phyloP scores from a whole-genome alignment of 2,329 filamentous ascomycete species.

The Coniella lustricola region DNA sequence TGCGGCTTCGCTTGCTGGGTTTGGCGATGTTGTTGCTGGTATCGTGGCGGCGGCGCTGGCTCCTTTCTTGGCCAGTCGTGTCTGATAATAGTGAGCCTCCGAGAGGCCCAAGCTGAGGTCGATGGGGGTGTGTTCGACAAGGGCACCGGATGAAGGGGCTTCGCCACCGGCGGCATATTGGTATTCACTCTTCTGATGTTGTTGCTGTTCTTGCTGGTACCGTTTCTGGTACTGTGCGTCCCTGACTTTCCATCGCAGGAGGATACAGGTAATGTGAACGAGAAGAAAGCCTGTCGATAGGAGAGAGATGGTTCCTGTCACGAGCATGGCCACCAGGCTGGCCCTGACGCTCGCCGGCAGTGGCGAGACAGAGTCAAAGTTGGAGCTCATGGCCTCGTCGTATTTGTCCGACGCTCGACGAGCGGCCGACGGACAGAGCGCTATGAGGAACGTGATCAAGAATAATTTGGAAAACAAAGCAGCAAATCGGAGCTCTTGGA shows the following conservation, averaged over 20 bases:
- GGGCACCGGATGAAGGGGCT: no score
- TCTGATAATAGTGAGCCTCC: constrained; percentile 20
- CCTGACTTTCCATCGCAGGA: constrained; percentile 23
- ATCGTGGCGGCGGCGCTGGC: background rate
- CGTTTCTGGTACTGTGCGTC: constrained; percentile 4
- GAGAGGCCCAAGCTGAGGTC: constrained; percentile 24
- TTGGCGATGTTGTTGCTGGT: background rate
- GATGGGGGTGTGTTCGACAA: background rate
- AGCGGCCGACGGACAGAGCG: no score
- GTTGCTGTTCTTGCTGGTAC: background rate
- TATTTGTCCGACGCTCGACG: no score
- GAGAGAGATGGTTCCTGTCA: constrained; percentile 22
- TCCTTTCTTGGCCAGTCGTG: constrained; percentile 1
- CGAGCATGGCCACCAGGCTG: constrained; percentile 20
- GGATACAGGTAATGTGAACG: constrained; percentile 24
- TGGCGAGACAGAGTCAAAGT: constrained; percentile 17
- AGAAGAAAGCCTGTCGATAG: constrained; percentile 20
- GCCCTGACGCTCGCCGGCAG: constrained; percentile 20
- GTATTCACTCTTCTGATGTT: no score
- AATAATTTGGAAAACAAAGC: no score
- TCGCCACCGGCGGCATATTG: no score
- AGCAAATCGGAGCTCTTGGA: no score
- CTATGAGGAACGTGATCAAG: no score
- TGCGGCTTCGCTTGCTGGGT: background rate
- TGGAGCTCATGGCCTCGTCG: background rate